Evolutionary conservation across 352 stramenopile species (phyloP).

Genomic region (Globisporangium cylindrosporum): DNA sequence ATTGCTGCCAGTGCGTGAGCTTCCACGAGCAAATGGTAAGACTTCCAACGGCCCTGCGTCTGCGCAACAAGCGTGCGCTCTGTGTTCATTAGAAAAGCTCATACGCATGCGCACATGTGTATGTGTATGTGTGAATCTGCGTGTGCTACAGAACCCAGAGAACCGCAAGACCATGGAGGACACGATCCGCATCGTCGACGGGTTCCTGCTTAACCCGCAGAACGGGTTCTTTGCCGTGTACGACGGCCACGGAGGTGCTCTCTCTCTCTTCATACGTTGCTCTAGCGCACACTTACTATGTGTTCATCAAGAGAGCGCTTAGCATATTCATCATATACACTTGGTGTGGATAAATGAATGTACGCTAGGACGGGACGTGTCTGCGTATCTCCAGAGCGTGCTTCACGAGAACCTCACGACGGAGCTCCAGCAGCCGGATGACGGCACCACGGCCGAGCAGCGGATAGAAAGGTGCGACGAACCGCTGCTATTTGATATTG

Average conservation of each 20-base stretch:
- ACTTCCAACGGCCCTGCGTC: background rate
- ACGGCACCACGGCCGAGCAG: conserved; percentile 49
- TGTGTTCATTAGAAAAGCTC: background rate
- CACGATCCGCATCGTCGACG: conserved; percentile 68
- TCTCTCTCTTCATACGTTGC: background rate
- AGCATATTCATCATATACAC: background rate
- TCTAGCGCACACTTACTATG: background rate
- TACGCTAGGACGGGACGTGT: conserved; percentile 54
- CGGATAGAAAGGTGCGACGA: conserved; percentile 49
- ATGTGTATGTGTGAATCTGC: background rate
- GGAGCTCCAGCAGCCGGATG: conserved; percentile 37
- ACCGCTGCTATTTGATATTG: background rate
- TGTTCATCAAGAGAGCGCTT: background rate
- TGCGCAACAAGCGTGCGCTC: background rate
- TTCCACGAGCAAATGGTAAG: conserved; percentile 77
- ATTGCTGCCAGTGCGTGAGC: conserved; percentile 66
- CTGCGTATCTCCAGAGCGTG: conserved; percentile 57
- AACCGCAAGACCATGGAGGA: conserved; percentile 84
- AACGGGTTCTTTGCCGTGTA: conserved; percentile 81
- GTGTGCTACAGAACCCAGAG: conserved; percentile 51
- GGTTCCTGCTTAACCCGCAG: conserved; percentile 42
- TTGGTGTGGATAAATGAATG: background rate
- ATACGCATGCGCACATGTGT: background rate
- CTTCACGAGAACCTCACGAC: conserved; percentile 62
- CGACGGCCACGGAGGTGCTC: conserved; percentile 72